A percentile compares a stretch with the other conserved stretches of the same genome.
phyloP scores from a whole-genome alignment of 31 red algal species.

The Odonthalia washingtoniensis region DNA sequence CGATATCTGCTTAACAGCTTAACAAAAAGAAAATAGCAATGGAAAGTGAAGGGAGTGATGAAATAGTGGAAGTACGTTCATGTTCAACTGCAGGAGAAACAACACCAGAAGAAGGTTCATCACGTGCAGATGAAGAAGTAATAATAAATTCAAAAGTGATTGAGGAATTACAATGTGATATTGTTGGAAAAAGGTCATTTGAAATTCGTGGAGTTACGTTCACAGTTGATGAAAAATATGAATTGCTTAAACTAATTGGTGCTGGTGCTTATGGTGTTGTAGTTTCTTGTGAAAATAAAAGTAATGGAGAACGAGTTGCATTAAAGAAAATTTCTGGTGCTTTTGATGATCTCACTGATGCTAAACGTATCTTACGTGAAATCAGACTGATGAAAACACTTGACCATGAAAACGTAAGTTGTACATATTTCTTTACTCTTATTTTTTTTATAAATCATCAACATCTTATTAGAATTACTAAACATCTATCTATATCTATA shows the following conservation, averaged over 20 bases:
- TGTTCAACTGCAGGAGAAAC: background rate
- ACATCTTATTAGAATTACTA: too few relatives aligned
- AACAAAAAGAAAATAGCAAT: too few relatives aligned
- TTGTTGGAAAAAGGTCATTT: slow-evolving; percentile 46
- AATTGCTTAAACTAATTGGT: slow-evolving; percentile 76
- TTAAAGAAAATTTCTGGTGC: slow-evolving; percentile 87
- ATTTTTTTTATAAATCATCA: background rate
- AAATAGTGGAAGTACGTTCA: too few relatives aligned
- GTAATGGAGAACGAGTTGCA: slow-evolving; percentile 68
- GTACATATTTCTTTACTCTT: background rate
- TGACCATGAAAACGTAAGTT: slow-evolving; percentile 88
- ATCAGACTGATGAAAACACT: slow-evolving; percentile 80
- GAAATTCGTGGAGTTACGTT: slow-evolving; percentile 61
- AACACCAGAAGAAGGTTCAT: background rate
- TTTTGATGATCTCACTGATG: slow-evolving; percentile 82
- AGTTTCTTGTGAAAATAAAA: slow-evolving; percentile 54
- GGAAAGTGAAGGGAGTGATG: too few relatives aligned
- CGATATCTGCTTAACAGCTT: too few relatives aligned
- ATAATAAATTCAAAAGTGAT: background rate
- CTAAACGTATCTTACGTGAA: slow-evolving; percentile 87
- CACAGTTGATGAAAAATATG: slow-evolving; percentile 71
- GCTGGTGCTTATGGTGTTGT: slow-evolving; percentile 95
- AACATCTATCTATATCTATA: background rate
- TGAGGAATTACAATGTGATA: slow-evolving; percentile 28
- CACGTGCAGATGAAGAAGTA: background rate